Evolutionary conservation across 2,329 filamentous ascomycete genomes (phyloP).

Genomic region (Claviceps quebecensis): DNA sequence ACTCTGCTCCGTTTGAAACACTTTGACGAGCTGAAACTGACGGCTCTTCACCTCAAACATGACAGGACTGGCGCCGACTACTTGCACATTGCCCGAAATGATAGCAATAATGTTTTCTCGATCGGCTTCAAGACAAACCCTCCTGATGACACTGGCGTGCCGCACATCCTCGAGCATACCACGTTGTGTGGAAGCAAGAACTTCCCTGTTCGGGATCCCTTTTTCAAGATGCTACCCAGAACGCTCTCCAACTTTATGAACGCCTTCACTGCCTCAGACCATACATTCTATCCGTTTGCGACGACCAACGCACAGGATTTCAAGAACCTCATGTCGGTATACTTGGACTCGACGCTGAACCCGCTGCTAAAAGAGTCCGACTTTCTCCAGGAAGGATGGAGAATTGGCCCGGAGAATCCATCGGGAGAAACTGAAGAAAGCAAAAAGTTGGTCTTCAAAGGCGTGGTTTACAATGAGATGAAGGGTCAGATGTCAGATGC

Average conservation of each 20-base stretch:
- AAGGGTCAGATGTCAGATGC: conserved; percentile 98
- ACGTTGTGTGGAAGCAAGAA: conserved; percentile 92
- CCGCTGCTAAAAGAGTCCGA: conserved; percentile 82
- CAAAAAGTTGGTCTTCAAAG: conserved; percentile 79
- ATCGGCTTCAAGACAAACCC: conserved; percentile 99
- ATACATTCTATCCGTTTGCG: conserved; percentile 95
- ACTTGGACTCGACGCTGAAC: conserved; percentile 85
- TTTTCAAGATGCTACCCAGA: conserved; percentile 98
- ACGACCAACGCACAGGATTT: conserved; percentile 94
- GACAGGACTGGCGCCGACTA: conserved; percentile 95
- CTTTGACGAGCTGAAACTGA: conserved; percentile 86
- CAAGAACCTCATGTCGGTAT: conserved; percentile 90
- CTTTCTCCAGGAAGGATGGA: conserved; percentile 94
- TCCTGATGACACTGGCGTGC: conserved; percentile 87
- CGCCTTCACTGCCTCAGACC: conserved; percentile 88
- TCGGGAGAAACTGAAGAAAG: conserved; percentile 42
- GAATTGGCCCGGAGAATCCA: conserved; percentile 84
- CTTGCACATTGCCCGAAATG: conserved; percentile 84
- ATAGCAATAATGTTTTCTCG: conserved; percentile 98
- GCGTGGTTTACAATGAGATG: conserved; percentile 99
- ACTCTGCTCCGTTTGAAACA: conserved; percentile 80
- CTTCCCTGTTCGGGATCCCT: conserved; percentile 93
- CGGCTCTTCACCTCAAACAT: conserved; percentile 78
- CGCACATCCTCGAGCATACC: conserved; percentile 95
- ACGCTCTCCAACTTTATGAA: conserved; percentile 99